These are phyloP conservation scores for Geotrichum bryndzae DNA, from an alignment of 1,139 yeast genomes.

Conservation along the genomic window DNA sequence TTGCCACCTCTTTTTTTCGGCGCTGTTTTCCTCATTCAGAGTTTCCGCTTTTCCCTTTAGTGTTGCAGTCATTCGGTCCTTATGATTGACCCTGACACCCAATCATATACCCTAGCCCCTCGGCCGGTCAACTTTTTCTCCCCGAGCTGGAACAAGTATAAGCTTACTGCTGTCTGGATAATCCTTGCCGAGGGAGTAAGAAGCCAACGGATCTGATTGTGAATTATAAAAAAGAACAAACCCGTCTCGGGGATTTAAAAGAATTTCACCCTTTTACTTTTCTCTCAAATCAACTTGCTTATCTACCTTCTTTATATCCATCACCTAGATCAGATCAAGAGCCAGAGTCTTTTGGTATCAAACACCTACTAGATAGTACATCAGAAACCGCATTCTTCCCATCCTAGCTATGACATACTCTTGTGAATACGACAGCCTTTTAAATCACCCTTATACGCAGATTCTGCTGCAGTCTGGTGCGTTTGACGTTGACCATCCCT, in stretches of 20 bases:
- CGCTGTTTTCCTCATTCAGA: not conserved
- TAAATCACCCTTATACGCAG: conserved; percentile 26
- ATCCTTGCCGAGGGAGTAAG: not conserved
- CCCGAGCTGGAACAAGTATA: not conserved
- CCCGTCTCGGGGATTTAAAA: not conserved
- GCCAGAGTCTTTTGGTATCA: not conserved
- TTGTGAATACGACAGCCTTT: conserved; percentile 19
- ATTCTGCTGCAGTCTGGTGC: conserved; percentile 23
- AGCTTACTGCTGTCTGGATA: not conserved
- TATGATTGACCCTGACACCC: not conserved
- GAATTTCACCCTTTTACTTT: too few relatives aligned
- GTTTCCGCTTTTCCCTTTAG: too few relatives aligned
- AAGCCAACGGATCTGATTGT: not conserved
- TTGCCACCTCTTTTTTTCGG: not conserved
- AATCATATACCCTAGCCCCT: conserved; percentile 8
- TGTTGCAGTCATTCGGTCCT: not conserved
- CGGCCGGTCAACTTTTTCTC: not conserved
- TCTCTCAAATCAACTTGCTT: too few relatives aligned
- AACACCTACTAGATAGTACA: not conserved
- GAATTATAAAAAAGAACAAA: not conserved
- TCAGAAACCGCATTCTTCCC: not conserved
- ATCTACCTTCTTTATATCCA: too few relatives aligned
- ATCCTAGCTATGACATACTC: conserved; percentile 16
- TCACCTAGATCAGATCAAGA: too few relatives aligned
- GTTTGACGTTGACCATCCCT: conserved; percentile 25